Conservation (phyloP, 768 basidiomycete genomes). For the Antrodiella citrinella region DNA sequence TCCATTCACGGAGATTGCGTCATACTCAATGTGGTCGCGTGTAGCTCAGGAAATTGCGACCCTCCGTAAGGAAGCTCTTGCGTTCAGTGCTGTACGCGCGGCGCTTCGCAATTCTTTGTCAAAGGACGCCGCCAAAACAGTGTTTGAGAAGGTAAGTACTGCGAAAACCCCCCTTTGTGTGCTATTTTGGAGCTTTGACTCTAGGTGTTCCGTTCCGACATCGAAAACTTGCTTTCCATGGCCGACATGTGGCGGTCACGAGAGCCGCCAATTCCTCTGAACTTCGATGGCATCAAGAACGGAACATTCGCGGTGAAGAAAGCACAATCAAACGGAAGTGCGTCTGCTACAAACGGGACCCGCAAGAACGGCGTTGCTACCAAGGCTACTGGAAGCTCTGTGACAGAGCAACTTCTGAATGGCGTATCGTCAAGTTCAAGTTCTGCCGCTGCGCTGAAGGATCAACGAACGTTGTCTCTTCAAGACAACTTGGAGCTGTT, state of each 20-base stretch:
- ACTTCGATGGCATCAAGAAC: slow-evolving; percentile 67
- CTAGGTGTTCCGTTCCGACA: slow-evolving; percentile 90
- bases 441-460: slow-evolving; percentile 45
- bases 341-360: slow-evolving; percentile 8
- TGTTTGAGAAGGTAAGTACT: slow-evolving; percentile 72
- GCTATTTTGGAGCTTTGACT: background rate
- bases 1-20: background rate
- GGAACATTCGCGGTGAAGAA: slow-evolving; percentile 43
- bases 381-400: slow-evolving; percentile 14
- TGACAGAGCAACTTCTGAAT: slow-evolving; percentile 14
- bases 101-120: slow-evolving; percentile 39
- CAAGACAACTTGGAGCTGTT: slow-evolving; percentile 82
- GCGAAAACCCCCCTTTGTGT: background rate
- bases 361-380: slow-evolving; percentile 19
- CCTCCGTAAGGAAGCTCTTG: slow-evolving; percentile 80
- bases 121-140: slow-evolving; percentile 52
- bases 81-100: slow-evolving; percentile 74
- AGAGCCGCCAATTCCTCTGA: slow-evolving; percentile 77
- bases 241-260: slow-evolving; percentile 94
- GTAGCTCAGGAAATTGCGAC: slow-evolving; percentile 86
- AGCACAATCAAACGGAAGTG: slow-evolving; percentile 16
- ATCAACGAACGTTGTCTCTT: slow-evolving; percentile 71
- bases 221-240: slow-evolving; percentile 86
- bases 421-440: slow-evolving; percentile 6
- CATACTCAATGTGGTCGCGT: background rate